phyloP scores from a whole-genome alignment of 352 stramenopile species.

The Globisporangium splendens region DNA sequence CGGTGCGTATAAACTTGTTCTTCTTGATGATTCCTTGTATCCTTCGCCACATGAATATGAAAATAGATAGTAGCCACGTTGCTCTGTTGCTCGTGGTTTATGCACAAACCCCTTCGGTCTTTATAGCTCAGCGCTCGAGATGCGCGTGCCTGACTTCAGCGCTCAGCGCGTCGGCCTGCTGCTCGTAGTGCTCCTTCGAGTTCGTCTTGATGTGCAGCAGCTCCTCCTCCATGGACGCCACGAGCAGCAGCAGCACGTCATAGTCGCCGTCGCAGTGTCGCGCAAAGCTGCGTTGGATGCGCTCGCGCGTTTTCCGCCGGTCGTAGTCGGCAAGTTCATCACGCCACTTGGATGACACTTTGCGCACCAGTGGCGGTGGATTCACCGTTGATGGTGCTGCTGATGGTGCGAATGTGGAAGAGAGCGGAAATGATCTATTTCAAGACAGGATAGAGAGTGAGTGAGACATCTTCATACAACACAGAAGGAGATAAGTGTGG shows the following conservation, averaged over 20 bases:
- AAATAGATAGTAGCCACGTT: constrained; percentile 2
- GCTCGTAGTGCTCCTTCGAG: constrained; percentile 61
- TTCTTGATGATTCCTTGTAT: not conserved
- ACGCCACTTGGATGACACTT: constrained; percentile 51
- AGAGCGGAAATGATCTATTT: constrained; percentile 9
- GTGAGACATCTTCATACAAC: not conserved
- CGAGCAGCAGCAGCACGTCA: constrained; percentile 54
- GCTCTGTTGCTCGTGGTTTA: not conserved
- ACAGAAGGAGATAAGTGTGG: not conserved
- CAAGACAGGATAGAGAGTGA: not conserved
- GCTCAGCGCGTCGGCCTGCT: constrained; percentile 52
- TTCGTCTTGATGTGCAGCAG: constrained; percentile 71
- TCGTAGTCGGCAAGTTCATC: constrained; percentile 51
- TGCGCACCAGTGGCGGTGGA: constrained; percentile 36
- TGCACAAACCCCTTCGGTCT: not conserved
- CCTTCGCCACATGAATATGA: not conserved
- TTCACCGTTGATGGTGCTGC: constrained; percentile 16
- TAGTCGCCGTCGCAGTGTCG: constrained; percentile 56
- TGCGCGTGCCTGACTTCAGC: constrained; percentile 45
- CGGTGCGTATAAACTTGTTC: no score
- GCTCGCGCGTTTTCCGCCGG: constrained; percentile 54
- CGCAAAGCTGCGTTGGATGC: constrained; percentile 59
- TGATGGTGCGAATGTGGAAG: constrained; percentile 3
- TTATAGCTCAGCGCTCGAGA: constrained; percentile 29
- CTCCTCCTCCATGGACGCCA: constrained; percentile 76